These are phyloP conservation scores for Termitomyces sp. DNA, from an alignment of 768 basidiomycete genomes.

Conservation along the genomic window DNA sequence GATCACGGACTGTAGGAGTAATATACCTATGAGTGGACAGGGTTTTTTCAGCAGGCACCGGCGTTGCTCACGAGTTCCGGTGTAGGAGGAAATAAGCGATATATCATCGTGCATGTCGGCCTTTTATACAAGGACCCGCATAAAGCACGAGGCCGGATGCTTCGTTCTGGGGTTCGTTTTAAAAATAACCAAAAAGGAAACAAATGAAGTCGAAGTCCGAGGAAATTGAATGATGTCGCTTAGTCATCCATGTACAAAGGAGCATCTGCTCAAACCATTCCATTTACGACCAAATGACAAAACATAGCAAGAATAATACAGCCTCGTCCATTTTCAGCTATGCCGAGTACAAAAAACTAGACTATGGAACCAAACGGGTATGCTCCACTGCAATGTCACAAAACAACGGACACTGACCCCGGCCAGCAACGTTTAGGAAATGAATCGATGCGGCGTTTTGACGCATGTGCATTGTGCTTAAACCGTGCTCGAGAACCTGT, in stretches of 20 bases:
- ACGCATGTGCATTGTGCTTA: conserved; percentile 87
- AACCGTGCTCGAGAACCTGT: conserved; percentile 80
- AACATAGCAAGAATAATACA: conserved; percentile 88
- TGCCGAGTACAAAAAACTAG: conserved; percentile 80
- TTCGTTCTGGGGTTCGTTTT: conserved; percentile 5
- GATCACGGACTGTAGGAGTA: too few relatives aligned
- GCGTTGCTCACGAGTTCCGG: background rate
- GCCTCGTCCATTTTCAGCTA: conserved; percentile 88
- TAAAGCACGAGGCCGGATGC: background rate
- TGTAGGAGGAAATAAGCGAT: too few relatives aligned
- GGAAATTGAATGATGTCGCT: background rate
- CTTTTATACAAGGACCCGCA: background rate
- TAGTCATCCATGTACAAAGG: background rate
- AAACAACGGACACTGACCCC: background rate
- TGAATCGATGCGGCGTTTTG: conserved; percentile 89
- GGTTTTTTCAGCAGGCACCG: background rate
- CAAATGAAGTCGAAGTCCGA: background rate
- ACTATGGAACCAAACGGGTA: conserved; percentile 80
- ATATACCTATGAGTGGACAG: background rate
- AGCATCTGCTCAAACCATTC: background rate
- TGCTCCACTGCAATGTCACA: conserved; percentile 10
- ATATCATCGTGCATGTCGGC: background rate
- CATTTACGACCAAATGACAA: conserved; percentile 50
- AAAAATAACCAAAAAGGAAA: background rate
- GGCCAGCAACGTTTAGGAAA: conserved; percentile 73